Base-by-base conservation (phyloP, 345 rosid genomes). In the Acer negundo region DNA sequence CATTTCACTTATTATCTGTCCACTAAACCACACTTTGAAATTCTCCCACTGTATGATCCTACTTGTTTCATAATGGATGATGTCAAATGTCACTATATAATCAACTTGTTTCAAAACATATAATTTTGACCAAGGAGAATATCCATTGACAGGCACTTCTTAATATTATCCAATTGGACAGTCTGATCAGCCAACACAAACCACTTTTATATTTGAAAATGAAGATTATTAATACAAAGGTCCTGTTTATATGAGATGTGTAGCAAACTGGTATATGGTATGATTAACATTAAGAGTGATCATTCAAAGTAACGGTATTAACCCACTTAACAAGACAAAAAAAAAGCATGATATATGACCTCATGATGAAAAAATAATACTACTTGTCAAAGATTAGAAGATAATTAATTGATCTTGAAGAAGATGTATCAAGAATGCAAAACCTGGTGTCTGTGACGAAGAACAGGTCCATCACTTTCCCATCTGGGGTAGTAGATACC, bases 401-500 rank as follows among this genome's bases (percentile, higher is more conserved):
- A 59, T 13, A 58, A 26, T 6, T 31, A 31, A 35, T 23, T 51
- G 64, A 78, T 42, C 59, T 72, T 7, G n/a, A 74, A 62, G 56
- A 80, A 61, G 69, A 35, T 71, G 47, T 62, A 23, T 65, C 8
- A 59, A 70, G 23, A 64, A 77, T 72, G 74, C 42, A 13, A 79
- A 80, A 95, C 99, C 99, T 94, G 79, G 90, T 87, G 81, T 96
- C 99, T 20, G 97, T 94, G 72, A 96, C 58, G 77, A 96, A 96
- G 91, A 96, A 94, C 47, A 96, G 87, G 90, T 91, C 99, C 92
- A 96, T 86, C 73, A 94, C 97, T 76, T 80, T 92, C 64, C 93
- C 99, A 78, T 96, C 97, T 55, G 99, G 98, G 2, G 98, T 95
- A 17, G 99, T 95, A 15, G 99, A 92, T 73, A 95, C 93, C 90